These are phyloP conservation scores for Elongisporangium prolatum DNA, from an alignment of 352 stramenopile genomes.

Conservation along the genomic window DNA sequence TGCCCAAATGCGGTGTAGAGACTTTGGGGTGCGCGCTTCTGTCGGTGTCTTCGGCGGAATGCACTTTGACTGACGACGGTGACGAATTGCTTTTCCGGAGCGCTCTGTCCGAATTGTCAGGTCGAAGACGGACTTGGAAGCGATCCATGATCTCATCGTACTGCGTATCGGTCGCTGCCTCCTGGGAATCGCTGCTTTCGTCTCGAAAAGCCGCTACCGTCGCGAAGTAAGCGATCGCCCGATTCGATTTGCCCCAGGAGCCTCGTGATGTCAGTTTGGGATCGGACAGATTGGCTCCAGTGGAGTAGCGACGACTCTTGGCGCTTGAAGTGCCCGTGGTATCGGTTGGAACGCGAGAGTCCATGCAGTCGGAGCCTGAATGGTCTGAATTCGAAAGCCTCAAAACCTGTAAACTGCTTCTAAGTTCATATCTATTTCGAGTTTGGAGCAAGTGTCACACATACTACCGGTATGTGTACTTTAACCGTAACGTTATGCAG, in stretches of 20 bases:
- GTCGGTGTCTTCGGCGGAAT: neutral
- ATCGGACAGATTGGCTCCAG: neutral
- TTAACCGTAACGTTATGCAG: no score
- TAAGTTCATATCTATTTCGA: no score
- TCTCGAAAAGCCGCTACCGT: neutral
- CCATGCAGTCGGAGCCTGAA: no score
- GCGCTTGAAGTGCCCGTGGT: no score
- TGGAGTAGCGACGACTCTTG: neutral
- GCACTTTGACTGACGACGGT: neutral
- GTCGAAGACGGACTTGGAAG: slow-evolving; percentile 37
- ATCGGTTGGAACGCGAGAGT: no score
- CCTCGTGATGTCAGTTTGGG: neutral
- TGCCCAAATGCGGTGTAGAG: no score
- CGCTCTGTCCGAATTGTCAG: neutral
- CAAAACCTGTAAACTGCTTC: no score
- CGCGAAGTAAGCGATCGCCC: neutral
- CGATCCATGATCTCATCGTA: slow-evolving; percentile 52
- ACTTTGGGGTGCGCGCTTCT: neutral
- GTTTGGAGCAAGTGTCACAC: no score
- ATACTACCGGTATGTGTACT: no score
- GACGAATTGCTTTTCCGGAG: no score
- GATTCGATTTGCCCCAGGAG: neutral
- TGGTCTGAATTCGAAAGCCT: no score
- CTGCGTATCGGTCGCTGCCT: slow-evolving; percentile 7
- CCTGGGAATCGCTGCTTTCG: neutral